A percentile compares a stretch with the other conserved stretches of the same genome.
phyloP scores from a whole-genome alignment of 495 filamentous ascomycete genomes.

The Melanomma pulvis-pyrius region DNA sequence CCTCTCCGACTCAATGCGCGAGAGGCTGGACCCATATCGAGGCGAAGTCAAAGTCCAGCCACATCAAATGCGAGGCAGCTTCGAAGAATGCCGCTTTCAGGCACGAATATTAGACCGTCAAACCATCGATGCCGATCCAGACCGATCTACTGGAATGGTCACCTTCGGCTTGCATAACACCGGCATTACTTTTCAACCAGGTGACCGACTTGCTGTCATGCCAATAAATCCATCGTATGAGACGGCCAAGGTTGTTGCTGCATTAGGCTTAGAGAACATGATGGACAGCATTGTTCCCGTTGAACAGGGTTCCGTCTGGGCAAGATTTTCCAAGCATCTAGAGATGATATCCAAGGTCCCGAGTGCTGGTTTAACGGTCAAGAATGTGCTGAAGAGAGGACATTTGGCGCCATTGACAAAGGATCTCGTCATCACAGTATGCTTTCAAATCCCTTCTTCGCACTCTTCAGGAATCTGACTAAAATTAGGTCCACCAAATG shows the following conservation, averaged over 20 bases:
- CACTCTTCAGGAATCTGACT: background rate
- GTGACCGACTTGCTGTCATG: constrained; percentile 55
- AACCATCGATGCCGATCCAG: constrained; percentile 49
- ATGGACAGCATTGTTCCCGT: constrained; percentile 43
- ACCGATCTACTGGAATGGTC: constrained; percentile 51
- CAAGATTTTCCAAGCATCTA: constrained; percentile 51
- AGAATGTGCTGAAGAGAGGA: constrained; percentile 54
- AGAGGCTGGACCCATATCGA: constrained; percentile 53
- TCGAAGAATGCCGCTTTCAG: constrained; percentile 55
- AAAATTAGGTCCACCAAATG: constrained; percentile 31
- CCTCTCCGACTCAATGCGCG: constrained; percentile 58
- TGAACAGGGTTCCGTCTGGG: constrained; percentile 48
- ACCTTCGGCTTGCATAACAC: constrained; percentile 53
- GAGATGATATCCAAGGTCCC: constrained; percentile 42
- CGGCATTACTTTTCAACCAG: constrained; percentile 54
- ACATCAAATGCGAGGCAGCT: constrained; percentile 55
- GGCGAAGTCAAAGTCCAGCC: constrained; percentile 49
- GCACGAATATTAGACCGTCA: constrained; percentile 49
- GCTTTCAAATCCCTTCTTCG: constrained; percentile 17
- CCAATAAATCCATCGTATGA: constrained; percentile 55
- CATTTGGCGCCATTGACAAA: constrained; percentile 55
- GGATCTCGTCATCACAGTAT: constrained; percentile 51
- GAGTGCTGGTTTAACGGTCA: constrained; percentile 44
- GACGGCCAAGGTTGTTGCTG: constrained; percentile 53
- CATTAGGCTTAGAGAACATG: constrained; percentile 47